phyloP scores from a whole-genome alignment of 1,284 basidiomycete genomes.

The Xerocomus cyaneibrunnescens region DNA sequence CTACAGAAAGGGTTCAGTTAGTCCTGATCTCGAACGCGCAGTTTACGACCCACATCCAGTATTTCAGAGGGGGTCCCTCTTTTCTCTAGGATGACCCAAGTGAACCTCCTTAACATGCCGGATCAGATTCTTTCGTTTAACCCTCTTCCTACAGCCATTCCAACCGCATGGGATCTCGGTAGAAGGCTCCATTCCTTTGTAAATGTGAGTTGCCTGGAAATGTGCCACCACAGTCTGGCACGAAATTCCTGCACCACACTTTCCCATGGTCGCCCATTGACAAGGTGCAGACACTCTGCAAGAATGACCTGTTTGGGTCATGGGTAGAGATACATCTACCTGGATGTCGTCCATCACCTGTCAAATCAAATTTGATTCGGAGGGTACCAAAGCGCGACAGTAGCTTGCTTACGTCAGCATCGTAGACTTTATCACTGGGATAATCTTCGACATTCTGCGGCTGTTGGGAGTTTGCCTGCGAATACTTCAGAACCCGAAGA shows the following conservation, averaged over 20 bases:
- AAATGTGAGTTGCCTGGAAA: neutral
- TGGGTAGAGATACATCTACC: too few species aligned
- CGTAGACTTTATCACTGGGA: neutral
- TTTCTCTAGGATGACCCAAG: constrained; percentile 4
- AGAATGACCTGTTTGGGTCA: neutral
- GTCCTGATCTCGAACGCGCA: too few species aligned
- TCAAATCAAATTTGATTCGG: too few species aligned
- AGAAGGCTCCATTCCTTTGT: neutral
- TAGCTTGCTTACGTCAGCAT: neutral
- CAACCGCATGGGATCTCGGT: neutral
- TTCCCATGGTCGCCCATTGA: neutral
- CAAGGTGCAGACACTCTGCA: neutral
- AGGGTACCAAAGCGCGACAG: too few species aligned
- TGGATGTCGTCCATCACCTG: neutral
- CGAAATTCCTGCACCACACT: neutral
- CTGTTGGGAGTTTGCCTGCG: neutral
- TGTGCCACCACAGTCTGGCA: neutral
- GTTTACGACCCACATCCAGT: too few species aligned
- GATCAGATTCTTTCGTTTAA: constrained; percentile 9
- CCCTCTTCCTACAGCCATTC: neutral
- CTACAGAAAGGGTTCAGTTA: too few species aligned
- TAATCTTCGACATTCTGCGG: neutral
- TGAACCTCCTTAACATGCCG: constrained; percentile 10
- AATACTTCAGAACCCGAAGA: neutral
- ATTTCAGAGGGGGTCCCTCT: too few species aligned